Percentiles rank a stretch among this genome's conserved stretches.
These are phyloP conservation scores for Tetracentron sinense DNA, from an alignment of 164 flowering plant genomes.

Conservation along the genomic window DNA sequence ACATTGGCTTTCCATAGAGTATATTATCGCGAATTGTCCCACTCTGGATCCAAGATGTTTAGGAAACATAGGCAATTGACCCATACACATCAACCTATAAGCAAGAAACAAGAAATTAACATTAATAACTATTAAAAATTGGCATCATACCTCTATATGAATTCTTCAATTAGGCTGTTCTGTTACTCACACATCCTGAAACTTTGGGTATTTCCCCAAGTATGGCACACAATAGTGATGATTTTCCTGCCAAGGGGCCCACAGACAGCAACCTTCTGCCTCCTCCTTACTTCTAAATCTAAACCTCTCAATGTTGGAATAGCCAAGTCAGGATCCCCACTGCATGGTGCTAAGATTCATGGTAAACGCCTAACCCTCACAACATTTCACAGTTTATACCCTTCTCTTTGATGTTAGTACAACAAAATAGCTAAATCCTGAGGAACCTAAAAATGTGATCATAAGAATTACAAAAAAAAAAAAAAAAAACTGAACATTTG, in stretches of 20 bases:
- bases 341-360: too few species aligned
- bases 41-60: slow-evolving; percentile 86
- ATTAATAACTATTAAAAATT: neutral
- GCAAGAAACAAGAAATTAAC: neutral
- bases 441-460: too few species aligned
- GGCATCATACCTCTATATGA: neutral
- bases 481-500: too few species aligned
- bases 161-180: neutral
- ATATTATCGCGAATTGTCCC: slow-evolving; percentile 86
- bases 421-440: too few species aligned
- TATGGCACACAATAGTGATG: slow-evolving; percentile 65
- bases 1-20: slow-evolving; percentile 42
- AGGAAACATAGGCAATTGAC: slow-evolving; percentile 77
- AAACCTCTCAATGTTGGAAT: slow-evolving; percentile 37
- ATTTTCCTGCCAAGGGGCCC: slow-evolving; percentile 96
- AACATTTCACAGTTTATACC: too few species aligned
- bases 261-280: slow-evolving; percentile 73
- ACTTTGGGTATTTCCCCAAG: slow-evolving; percentile 77
- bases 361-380: too few species aligned
- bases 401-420: too few species aligned
- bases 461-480: too few species aligned
- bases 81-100: slow-evolving; percentile 60
- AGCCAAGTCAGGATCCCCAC: slow-evolving; percentile 50
- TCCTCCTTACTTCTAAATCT: slow-evolving; percentile 37
- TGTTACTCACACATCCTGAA: slow-evolving; percentile 63